Percentiles rank a stretch among this genome's conserved stretches.
These are phyloP conservation scores for Salicornia ramosissima DNA, from an alignment of 148 eudicot genomes.

Conservation along the genomic window DNA sequence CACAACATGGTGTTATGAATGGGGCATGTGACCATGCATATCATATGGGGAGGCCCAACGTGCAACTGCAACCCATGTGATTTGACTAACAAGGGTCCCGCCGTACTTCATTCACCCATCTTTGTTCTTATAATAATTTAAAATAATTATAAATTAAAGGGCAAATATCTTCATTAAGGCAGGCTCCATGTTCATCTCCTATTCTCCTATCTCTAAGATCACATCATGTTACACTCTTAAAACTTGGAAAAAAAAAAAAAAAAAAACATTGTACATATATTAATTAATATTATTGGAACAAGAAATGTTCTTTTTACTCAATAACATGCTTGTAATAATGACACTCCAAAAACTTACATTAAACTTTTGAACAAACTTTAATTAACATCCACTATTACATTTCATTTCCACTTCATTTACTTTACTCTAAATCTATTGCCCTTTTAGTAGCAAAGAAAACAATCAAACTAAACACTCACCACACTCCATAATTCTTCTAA, in stretches of 20 bases:
- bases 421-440: neutral
- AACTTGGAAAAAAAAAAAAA: neutral
- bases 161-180: neutral
- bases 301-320: neutral
- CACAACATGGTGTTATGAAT: neutral
- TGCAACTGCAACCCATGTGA: constrained; percentile 8
- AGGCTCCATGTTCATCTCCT: constrained; percentile 8
- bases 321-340: constrained; percentile 17
- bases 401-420: neutral
- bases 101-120: constrained; percentile 1
- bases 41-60: neutral
- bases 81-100: constrained; percentile 14
- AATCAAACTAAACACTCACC: neutral
- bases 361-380: neutral
- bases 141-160: neutral
- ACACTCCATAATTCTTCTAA: constrained; percentile 7
- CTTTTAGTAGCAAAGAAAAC: neutral
- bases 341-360: neutral
- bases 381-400: neutral
- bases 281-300: neutral
- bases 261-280: neutral
- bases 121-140: neutral
- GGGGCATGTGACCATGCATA: neutral
- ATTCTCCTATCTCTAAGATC: neutral
- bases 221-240: neutral